phyloP scores from a whole-genome alignment of 106 monocot species.

The Triglochin maritima region DNA sequence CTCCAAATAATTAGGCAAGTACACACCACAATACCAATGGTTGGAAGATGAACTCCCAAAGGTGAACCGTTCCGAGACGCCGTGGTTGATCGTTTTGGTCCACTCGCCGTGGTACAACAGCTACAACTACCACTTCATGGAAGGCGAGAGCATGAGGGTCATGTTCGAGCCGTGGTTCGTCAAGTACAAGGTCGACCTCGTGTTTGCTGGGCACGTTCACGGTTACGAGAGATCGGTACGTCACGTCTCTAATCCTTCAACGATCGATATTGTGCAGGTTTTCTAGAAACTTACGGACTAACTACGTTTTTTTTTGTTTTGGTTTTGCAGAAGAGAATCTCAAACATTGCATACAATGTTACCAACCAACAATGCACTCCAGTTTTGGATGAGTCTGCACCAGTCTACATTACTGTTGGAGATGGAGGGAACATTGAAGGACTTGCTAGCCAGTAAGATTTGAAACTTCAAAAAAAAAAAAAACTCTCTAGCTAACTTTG shows the following conservation, averaged over 20 bases:
- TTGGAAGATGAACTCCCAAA: constrained; percentile 19
- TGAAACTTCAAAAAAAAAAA: too few species aligned
- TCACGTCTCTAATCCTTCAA: neutral
- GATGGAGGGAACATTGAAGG: constrained; percentile 35
- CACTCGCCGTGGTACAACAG: constrained; percentile 31
- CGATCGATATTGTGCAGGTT: neutral
- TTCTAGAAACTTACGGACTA: too few species aligned
- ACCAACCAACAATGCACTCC: constrained; percentile 14
- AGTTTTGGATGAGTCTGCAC: constrained; percentile 11
- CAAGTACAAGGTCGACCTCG: constrained; percentile 18
- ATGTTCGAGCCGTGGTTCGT: constrained; percentile 27
- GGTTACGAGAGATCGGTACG: constrained; percentile 22
- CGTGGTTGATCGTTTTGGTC: constrained; percentile 26
- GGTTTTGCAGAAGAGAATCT: constrained; percentile 12
- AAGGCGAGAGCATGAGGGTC: constrained; percentile 29
- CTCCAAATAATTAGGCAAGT: too few species aligned
- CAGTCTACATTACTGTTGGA: constrained; percentile 25
- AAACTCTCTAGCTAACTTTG: too few species aligned
- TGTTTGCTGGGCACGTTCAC: constrained; percentile 28
- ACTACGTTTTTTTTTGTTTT: too few species aligned
- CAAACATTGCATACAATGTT: constrained; percentile 25
- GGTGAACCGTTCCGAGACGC: constrained; percentile 21
- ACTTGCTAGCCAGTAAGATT: constrained; percentile 12
- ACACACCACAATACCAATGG: constrained; percentile 31
- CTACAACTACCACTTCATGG: constrained; percentile 26